phyloP scores from a whole-genome alignment of 2,329 filamentous ascomycete species.

The Fulvia fulva region DNA sequence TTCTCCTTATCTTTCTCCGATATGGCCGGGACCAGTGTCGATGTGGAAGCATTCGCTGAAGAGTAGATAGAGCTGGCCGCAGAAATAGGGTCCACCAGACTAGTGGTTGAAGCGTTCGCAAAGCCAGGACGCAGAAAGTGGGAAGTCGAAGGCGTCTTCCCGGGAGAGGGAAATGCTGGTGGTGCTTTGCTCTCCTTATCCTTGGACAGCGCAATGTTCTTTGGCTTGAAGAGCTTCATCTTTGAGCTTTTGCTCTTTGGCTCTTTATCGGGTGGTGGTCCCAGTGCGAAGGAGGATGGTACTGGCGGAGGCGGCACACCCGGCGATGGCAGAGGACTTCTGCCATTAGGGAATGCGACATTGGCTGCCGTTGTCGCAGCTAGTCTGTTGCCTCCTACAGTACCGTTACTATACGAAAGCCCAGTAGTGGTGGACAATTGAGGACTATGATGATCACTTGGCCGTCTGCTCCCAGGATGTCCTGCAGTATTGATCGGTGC shows the following conservation, averaged over 20 bases:
- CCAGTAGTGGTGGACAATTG: conserved; percentile 20
- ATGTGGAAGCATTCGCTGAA: conserved; percentile 70
- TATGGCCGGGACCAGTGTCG: conserved; percentile 64
- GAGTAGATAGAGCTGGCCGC: conserved; percentile 63
- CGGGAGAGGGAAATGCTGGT: conserved; percentile 66
- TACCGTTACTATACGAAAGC: conserved; percentile 55
- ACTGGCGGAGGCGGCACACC: conserved; percentile 23
- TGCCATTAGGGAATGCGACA: conserved; percentile 60
- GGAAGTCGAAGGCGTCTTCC: conserved; percentile 38
- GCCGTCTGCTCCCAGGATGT: conserved; percentile 17
- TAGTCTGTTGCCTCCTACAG: conserved; percentile 57
- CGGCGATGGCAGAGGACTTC: conserved; percentile 51
- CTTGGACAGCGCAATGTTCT: conserved; percentile 69
- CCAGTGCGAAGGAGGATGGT: conserved; percentile 11
- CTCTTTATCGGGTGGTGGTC: conserved; percentile 49
- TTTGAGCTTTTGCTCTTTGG: conserved; percentile 67
- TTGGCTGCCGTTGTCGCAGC: conserved; percentile 70
- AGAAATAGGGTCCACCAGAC: conserved; percentile 58
- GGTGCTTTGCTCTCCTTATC: conserved; percentile 60
- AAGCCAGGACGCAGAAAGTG: conserved; percentile 62
- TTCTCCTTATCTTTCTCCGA: conserved; percentile 67
- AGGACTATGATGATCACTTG: conserved; percentile 31
- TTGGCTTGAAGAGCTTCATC: conserved; percentile 75
- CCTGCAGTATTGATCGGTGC: conserved; percentile 43
- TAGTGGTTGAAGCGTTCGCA: conserved; percentile 67